These are phyloP conservation scores for Phalaenopsis equestris DNA, from an alignment of 106 monocot genomes.

Conservation along the genomic window DNA sequence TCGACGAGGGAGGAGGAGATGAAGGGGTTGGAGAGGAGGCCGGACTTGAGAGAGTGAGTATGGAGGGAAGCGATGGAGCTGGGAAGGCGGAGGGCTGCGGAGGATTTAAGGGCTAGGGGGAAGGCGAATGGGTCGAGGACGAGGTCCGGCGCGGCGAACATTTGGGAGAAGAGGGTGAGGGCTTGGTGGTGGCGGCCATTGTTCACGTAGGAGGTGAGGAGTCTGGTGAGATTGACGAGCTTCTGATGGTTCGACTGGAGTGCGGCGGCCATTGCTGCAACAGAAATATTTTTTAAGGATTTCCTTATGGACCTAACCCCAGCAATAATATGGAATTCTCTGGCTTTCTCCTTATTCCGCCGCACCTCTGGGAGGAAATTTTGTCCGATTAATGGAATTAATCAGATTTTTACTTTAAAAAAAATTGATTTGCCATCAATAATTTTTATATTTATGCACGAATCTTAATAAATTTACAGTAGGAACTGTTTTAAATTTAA, in stretches of 20 bases:
- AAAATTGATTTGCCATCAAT: no score
- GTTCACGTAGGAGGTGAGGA: constrained; percentile 44
- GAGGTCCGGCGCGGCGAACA: constrained; percentile 45
- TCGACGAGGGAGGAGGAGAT: constrained; percentile 64
- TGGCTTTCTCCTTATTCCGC: no score
- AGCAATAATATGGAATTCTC: no score
- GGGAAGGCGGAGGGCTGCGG: constrained; percentile 39
- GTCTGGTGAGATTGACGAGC: constrained; percentile 42
- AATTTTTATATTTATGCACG: no score
- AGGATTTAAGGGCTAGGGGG: constrained; percentile 78
- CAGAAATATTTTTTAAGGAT: no score
- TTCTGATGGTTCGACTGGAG: constrained; percentile 20
- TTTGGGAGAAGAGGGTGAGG: constrained; percentile 51
- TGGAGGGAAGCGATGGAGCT: constrained; percentile 31
- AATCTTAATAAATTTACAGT: no score
- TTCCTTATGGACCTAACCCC: no score
- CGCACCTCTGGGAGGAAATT: no score
- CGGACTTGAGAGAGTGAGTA: constrained; percentile 35
- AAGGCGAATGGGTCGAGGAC: constrained; percentile 53
- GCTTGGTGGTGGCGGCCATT: constrained; percentile 42
- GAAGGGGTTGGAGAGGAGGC: constrained; percentile 43
- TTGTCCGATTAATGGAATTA: no score
- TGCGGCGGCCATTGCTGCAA: background rate
- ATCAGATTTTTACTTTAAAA: no score
- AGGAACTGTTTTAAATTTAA: no score